Evolutionary conservation across 2,329 filamentous ascomycete species (phyloP), one percentile per base, ranked within the genome.

Genomic region (Cladorrhinum sp.): DNA sequence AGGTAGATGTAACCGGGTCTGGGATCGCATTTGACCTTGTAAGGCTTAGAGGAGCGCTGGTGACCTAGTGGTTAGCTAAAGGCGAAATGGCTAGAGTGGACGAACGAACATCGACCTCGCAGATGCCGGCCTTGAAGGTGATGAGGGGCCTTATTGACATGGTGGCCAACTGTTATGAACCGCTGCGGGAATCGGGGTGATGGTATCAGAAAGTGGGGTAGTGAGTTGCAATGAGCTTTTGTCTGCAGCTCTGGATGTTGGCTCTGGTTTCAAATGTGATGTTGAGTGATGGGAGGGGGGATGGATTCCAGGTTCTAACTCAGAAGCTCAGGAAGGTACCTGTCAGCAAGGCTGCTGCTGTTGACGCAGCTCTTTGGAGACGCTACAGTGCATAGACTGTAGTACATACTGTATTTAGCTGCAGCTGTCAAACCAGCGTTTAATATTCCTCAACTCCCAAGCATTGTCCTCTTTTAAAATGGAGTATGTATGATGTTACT

Each of bases 121-220:
- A 98, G 75, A 85, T 85, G 75, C 93, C 93, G 66, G 93, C 93
- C 83, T 96, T 97, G 84, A 98, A 98, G 16, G 92, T 96, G 74
- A 98, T 93, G 72, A 96, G 84, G 29, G 93, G 92, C 67, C 83
- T 75, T 76, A 91, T 87, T 64, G 93, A 91, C 92, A 96, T 97
- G 16, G 52, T 60, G 36, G 22, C 41, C 18, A 22, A 12, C 10
- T 45, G 41, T 55, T 59, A 38, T 27, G 55, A 36, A 36, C 7
- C 7, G 8, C 3, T 3, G 16, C 32, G 9, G 16, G n/a, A 20
- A n/a, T 13, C 12, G n/a, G 52, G 12, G n/a, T 18, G 13, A 60
- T 32, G 23, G n/a, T 36, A 36, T 13, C 16, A 10, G 20, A 18
- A 57, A 49, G 18, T 24, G 22, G 48, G 5, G 8, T 23, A 12